Percentiles rank a stretch among this genome's conserved stretches.
phyloP scores from a whole-genome alignment of 2,329 filamentous ascomycete genomes.

The Fusarium decemcellulare region DNA sequence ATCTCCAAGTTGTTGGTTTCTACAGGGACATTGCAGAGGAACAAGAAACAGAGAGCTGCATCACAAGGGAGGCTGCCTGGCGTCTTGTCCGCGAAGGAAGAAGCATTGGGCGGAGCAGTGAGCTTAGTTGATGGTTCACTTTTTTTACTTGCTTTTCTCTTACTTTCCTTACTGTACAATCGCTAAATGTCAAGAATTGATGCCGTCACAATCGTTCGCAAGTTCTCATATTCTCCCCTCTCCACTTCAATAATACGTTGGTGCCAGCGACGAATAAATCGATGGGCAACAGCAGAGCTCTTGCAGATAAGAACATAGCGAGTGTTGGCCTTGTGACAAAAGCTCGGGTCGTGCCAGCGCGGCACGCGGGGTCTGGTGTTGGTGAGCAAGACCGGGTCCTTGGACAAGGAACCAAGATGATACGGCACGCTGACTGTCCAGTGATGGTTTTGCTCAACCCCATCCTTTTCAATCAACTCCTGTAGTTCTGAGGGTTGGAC shows the following conservation, averaged over 20 bases:
- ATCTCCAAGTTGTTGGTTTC: constrained; percentile 20
- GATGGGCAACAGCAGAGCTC: constrained; percentile 51
- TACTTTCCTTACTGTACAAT: constrained; percentile 25
- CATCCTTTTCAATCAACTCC: constrained; percentile 28
- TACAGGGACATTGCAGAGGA: constrained; percentile 10
- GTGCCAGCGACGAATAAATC: constrained; percentile 61
- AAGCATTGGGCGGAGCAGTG: constrained; percentile 11
- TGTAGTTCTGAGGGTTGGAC: constrained; percentile 43
- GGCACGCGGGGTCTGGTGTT: constrained; percentile 19
- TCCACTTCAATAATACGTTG: constrained; percentile 48
- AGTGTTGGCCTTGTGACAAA: constrained; percentile 34
- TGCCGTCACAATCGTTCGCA: constrained; percentile 46
- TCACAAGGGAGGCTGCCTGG: constrained; percentile 12
- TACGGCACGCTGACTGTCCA: constrained; percentile 34
- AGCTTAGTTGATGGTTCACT: constrained; percentile 12
- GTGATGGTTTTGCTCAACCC: constrained; percentile 13
- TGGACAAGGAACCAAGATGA: constrained; percentile 20
- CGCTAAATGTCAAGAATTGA: constrained; percentile 53
- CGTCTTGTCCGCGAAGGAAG: not conserved
- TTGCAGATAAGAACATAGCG: constrained; percentile 54
- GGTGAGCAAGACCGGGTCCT: not conserved
- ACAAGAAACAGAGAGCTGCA: constrained; percentile 14
- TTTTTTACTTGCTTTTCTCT: constrained; percentile 3
- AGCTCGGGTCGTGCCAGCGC: constrained; percentile 26
- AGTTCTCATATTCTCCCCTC: constrained; percentile 17